Evolutionary conservation across 192 early-diverging fungal species (phyloP).

Genomic region (Coemansia sp.): DNA sequence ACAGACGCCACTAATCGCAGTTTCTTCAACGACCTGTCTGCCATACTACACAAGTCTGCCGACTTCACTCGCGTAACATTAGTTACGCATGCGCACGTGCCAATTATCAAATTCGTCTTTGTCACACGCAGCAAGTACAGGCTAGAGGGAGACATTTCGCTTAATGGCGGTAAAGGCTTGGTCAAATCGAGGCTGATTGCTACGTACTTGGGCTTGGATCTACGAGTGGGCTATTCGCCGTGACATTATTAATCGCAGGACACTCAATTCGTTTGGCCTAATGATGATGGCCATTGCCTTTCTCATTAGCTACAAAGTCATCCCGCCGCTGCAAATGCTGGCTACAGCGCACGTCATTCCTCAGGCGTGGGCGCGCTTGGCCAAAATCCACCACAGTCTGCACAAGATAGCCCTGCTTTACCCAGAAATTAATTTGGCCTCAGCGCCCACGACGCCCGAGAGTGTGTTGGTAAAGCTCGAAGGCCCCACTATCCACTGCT

Average conservation of each 20-base stretch:
- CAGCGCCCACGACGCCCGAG: neutral
- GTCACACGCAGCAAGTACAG: neutral
- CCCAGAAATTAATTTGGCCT: neutral
- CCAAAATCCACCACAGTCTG: neutral
- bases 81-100: slow-evolving; percentile 28
- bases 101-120: slow-evolving; percentile 45
- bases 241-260: slow-evolving; percentile 9
- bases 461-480: neutral
- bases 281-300: slow-evolving; percentile 47
- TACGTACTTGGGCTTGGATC: slow-evolving; percentile 28
- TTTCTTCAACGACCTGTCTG: neutral
- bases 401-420: slow-evolving; percentile 10
- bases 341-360: neutral
- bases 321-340: slow-evolving; percentile 45
- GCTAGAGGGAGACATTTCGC: slow-evolving; percentile 42
- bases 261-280: slow-evolving; percentile 42
- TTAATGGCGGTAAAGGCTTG: slow-evolving; percentile 15
- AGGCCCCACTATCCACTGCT: neutral
- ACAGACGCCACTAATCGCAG: neutral
- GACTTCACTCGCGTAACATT: slow-evolving; percentile 14
- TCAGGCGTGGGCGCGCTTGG: slow-evolving; percentile 15
- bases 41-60: neutral
- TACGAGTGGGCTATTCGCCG: slow-evolving; percentile 35
- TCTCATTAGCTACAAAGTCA: slow-evolving; percentile 29
- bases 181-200: slow-evolving; percentile 21